phyloP scores from a whole-genome alignment of 2,329 filamentous ascomycete species.

The Stachybotrys elegans region DNA sequence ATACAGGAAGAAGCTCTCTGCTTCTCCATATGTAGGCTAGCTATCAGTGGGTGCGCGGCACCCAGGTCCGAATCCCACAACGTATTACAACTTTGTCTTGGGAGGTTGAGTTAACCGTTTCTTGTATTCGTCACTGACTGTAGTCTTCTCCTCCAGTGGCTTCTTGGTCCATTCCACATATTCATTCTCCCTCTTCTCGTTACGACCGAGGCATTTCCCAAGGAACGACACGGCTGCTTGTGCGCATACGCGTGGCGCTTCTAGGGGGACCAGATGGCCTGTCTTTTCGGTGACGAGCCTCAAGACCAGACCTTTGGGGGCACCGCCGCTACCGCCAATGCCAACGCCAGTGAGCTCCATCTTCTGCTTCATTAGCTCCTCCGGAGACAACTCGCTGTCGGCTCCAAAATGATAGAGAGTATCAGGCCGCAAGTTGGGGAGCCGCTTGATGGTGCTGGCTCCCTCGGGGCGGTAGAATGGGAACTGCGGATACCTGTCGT shows the following conservation, averaged over 20 bases:
- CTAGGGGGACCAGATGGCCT: conserved; percentile 83
- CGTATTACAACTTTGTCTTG: too few relatives aligned
- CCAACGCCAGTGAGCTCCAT: conserved; percentile 60
- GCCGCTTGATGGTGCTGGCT: conserved; percentile 45
- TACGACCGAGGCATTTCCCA: conserved; percentile 50
- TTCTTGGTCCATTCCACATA: conserved; percentile 52
- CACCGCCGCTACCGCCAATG: conserved; percentile 62
- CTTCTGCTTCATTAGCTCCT: conserved; percentile 50
- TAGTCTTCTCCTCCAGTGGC: conserved; percentile 48
- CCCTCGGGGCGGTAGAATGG: conserved; percentile 67
- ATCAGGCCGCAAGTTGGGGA: conserved; percentile 58
- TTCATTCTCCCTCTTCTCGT: conserved; percentile 47
- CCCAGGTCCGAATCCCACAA: too few relatives aligned
- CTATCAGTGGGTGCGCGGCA: too few relatives aligned
- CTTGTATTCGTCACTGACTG: conserved; percentile 44
- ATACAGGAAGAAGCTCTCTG: too few relatives aligned
- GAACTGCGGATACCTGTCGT: conserved; percentile 29
- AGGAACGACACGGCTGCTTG: too few relatives aligned
- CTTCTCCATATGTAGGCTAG: too few relatives aligned
- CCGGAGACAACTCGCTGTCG: conserved; percentile 49
- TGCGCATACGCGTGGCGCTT: conserved; percentile 65
- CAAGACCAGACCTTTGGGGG: conserved; percentile 59
- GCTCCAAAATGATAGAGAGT: conserved; percentile 67
- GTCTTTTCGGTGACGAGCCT: conserved; percentile 57
- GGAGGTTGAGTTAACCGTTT: conserved; percentile 40